Percentiles rank a stretch among this genome's conserved stretches.
Conservation (phyloP, 2,329 filamentous ascomycete genomes). For the Ophiostoma perfectum region DNA sequence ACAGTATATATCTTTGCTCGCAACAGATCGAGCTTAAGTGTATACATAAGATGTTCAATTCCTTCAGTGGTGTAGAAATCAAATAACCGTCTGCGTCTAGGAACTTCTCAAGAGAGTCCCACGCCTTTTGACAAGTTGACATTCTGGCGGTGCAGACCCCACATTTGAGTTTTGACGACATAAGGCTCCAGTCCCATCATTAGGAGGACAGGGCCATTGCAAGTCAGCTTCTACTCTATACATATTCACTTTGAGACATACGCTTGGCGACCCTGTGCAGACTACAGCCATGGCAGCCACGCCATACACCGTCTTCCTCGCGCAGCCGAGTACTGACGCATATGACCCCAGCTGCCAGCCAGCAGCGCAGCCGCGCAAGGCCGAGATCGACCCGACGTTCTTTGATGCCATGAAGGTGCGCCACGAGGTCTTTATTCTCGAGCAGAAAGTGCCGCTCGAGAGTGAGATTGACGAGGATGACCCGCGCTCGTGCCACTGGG, state of each 20-base stretch:
- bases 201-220: neutral
- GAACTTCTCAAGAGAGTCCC: too few species aligned
- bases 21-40: too few species aligned
- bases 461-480: constrained; percentile 81
- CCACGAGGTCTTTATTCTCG: constrained; percentile 54
- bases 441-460: constrained; percentile 55
- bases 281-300: neutral
- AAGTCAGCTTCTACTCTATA: neutral
- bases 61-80: too few species aligned
- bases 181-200: neutral
- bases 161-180: too few species aligned
- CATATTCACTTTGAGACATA: neutral
- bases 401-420: constrained; percentile 60
- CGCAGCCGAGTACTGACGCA: constrained; percentile 31
- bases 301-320: constrained; percentile 13
- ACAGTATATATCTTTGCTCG: too few species aligned
- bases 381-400: constrained; percentile 50
- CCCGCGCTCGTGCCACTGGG: constrained; percentile 74
- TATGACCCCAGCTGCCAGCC: constrained; percentile 36
- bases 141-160: too few species aligned
- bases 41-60: too few species aligned
- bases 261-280: neutral
- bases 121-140: neutral
- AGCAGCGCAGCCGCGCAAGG: constrained; percentile 37
- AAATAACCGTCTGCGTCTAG: too few species aligned